Conservation (phyloP, 345 rosid genomes). For the Hirschfeldia incana region DNA sequence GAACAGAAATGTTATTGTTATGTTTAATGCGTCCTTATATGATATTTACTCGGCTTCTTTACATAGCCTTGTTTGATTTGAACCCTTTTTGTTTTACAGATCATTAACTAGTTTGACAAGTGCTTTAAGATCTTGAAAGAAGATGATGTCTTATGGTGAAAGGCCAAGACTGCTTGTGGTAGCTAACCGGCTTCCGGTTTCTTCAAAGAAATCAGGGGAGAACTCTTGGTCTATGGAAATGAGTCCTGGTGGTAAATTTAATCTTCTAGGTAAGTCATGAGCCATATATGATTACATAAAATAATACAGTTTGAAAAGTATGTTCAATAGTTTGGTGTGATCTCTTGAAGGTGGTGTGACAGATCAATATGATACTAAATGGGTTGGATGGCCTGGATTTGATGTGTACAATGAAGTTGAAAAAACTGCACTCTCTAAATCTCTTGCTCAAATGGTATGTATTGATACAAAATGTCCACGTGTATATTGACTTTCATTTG, state of each 20-base stretch:
- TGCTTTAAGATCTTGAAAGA: slow-evolving; percentile 13
- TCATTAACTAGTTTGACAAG: neutral
- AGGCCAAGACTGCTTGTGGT: slow-evolving; percentile 67
- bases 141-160: neutral
- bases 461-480: neutral
- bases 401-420: slow-evolving; percentile 80
- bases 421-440: slow-evolving; percentile 68
- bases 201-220: slow-evolving; percentile 79
- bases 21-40: neutral
- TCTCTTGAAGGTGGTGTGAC: slow-evolving; percentile 58
- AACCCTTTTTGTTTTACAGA: neutral
- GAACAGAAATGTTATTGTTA: neutral
- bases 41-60: neutral
- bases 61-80: neutral
- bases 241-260: slow-evolving; percentile 84
- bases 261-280: slow-evolving; percentile 66
- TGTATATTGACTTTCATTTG: neutral
- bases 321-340: slow-evolving; percentile 7
- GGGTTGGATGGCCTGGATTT: slow-evolving; percentile 99
- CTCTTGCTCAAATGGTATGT: slow-evolving; percentile 75
- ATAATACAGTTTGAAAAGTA: neutral
- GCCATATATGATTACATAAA: slow-evolving; percentile 4
- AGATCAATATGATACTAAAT: slow-evolving; percentile 76
- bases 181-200: slow-evolving; percentile 87
- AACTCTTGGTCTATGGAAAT: slow-evolving; percentile 80